Base-by-base conservation (phyloP, 1,139 yeast genomes). In the Kodamaea anthophila region DNA sequence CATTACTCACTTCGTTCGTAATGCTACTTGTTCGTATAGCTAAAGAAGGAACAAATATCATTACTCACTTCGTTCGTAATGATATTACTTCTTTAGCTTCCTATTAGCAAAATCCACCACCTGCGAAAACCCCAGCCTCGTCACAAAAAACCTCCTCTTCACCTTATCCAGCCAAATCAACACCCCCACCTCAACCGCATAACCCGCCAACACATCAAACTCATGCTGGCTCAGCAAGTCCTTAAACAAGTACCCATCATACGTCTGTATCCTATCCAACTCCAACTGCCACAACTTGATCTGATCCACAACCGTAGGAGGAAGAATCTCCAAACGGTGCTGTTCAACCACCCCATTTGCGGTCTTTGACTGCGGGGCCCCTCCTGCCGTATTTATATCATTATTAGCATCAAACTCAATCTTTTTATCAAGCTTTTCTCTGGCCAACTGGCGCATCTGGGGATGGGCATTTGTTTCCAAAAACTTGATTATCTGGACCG, bases 291-390 rank as follows among this genome's bases (percentile, higher is more conserved):
- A 91, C 33, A 91, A 65, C 49, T 79, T 80, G 42, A 91, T 85
- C 53, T 91, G 99, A 57, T 91, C 99, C 1, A 86, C 87, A 6
- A 91, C 95, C 1, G 96, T 93, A 0, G 97, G 96, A 3, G 97
- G 98, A 9, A 91, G 58, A 11, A 87, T 62, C 46, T 80, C 87
- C 21, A 81, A 52, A 35, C 54, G 53, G 36, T 70, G 74, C 37
- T 65, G 65, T 11, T 63, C 59, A 13, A 47, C 43, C 15, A 51
- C 35, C 18, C 53, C 56, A 22, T 44, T 41, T 9, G 47, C 47
- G 3, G 47, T 33, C 36, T 60, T 62, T 3, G 65, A 53, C 29
- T 57, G 65, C 1, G 65, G 63, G 4, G 65, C 65, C 21, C 59
- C 62, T 13, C 59, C 62, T 3, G 70, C 67, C 9, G 77, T 76